Evolutionary conservation across 2,329 filamentous ascomycete genomes (phyloP).

Genomic region (Diaporthe nobilis): DNA sequence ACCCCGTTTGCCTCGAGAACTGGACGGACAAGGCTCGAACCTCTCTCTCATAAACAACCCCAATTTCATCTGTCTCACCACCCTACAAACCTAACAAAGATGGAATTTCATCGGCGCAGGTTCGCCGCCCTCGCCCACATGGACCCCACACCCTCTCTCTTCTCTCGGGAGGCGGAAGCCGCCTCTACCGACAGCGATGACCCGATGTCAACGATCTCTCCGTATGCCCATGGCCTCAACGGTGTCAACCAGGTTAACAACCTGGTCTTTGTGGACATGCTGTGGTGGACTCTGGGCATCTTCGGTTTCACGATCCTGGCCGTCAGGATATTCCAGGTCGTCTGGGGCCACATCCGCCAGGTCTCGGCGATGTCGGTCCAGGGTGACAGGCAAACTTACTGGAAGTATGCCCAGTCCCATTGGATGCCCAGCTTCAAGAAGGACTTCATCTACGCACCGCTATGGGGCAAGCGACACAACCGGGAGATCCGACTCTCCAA

Average conservation of each 20-base stretch:
- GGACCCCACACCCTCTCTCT: slow-evolving; percentile 35
- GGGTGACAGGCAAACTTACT: slow-evolving; percentile 69
- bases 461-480: slow-evolving; percentile 77
- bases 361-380: slow-evolving; percentile 70
- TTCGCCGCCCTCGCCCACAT: slow-evolving; percentile 46
- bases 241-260: slow-evolving; percentile 74
- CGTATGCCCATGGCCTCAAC: slow-evolving; percentile 69
- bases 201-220: slow-evolving; percentile 65
- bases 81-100: slow-evolving; percentile 42
- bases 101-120: slow-evolving; percentile 51
- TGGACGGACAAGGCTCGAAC: slow-evolving; percentile 1
- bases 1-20: slow-evolving; percentile 22
- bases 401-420: slow-evolving; percentile 69
- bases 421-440: slow-evolving; percentile 76
- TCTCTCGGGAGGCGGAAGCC: slow-evolving; percentile 30
- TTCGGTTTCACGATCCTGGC: slow-evolving; percentile 67
- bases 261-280: slow-evolving; percentile 67
- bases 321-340: slow-evolving; percentile 68
- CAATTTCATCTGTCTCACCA: neutral
- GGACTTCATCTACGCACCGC: slow-evolving; percentile 73
- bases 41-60: slow-evolving; percentile 1
- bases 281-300: slow-evolving; percentile 74
- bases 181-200: slow-evolving; percentile 44
- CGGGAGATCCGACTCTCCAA: slow-evolving; percentile 61
- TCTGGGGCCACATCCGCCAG: slow-evolving; percentile 70